phyloP scores from a whole-genome alignment of 2,329 filamentous ascomycete species.

The Celoporthe dispersa region DNA sequence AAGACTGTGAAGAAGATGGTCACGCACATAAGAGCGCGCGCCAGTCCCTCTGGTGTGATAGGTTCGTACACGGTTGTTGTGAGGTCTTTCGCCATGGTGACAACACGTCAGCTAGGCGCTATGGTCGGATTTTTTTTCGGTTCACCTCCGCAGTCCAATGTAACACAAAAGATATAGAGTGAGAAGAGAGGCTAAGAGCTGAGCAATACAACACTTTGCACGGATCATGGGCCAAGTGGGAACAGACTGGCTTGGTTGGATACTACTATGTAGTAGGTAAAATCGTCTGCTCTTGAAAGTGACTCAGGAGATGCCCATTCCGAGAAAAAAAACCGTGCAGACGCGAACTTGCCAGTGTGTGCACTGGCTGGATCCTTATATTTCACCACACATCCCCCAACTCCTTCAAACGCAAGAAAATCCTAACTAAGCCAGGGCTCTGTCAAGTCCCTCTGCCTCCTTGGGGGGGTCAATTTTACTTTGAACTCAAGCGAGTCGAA shows the following conservation, averaged over 20 bases:
- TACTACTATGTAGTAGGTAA: background rate
- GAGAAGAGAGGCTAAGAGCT: background rate
- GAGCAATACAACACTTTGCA: background rate
- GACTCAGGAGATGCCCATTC: background rate
- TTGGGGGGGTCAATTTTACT: background rate
- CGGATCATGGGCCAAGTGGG: background rate
- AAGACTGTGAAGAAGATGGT: constrained; percentile 27
- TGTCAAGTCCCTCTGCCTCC: background rate
- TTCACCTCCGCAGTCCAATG: background rate
- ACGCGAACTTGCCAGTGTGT: background rate
- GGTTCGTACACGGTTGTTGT: constrained; percentile 27
- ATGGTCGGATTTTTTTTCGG: background rate
- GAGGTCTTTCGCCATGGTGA: constrained; percentile 23
- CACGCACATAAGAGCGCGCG: constrained; percentile 18
- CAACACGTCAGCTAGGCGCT: background rate
- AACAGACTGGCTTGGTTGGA: background rate
- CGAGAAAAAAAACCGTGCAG: background rate
- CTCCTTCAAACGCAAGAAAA: background rate
- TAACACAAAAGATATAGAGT: background rate
- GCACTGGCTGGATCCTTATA: background rate
- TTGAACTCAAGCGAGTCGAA: background rate
- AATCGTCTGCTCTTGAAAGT: background rate
- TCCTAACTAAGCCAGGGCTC: background rate
- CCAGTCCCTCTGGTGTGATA: constrained; percentile 29
- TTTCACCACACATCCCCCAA: background rate